Percentiles rank a stretch among this genome's conserved stretches.
These are phyloP conservation scores for Apophysomyces variabilis DNA, from an alignment of 371 early-diverging fungal species.

Conservation along the genomic window DNA sequence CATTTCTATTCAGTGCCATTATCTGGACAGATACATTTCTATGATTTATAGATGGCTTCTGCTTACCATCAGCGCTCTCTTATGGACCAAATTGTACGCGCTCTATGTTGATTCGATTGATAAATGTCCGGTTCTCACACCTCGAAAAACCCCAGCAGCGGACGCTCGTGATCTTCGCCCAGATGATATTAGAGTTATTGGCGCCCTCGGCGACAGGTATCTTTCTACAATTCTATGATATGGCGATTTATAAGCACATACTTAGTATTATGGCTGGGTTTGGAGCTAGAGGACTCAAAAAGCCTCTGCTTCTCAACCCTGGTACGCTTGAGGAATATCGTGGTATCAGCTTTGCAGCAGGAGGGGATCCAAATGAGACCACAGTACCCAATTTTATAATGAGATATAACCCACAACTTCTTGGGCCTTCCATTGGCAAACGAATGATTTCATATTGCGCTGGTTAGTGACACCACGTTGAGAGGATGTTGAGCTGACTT, in stretches of 20 bases:
- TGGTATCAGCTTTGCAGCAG: conserved; percentile 35
- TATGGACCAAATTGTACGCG: neutral
- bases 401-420: conserved; percentile 25
- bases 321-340: conserved; percentile 33
- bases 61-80: neutral
- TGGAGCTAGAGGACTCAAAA: conserved; percentile 26
- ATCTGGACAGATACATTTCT: neutral
- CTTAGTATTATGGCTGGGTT: conserved; percentile 40
- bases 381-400: conserved; percentile 36
- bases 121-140: conserved; percentile 7
- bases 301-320: conserved; percentile 17
- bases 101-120: neutral
- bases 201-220: conserved; percentile 40
- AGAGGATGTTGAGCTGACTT: neutral
- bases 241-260: neutral
- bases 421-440: conserved; percentile 36
- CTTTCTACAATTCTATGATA: neutral
- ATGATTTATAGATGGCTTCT: neutral
- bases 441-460: conserved; percentile 26
- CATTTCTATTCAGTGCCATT: neutral
- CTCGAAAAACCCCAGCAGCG: conserved; percentile 7
- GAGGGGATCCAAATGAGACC: conserved; percentile 37
- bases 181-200: conserved; percentile 24
- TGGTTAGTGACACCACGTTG: conserved; percentile 17
- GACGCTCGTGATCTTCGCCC: conserved; percentile 24